These are phyloP conservation scores for Tylopilus subfusipes DNA, from an alignment of 768 basidiomycete genomes.

Conservation along the genomic window DNA sequence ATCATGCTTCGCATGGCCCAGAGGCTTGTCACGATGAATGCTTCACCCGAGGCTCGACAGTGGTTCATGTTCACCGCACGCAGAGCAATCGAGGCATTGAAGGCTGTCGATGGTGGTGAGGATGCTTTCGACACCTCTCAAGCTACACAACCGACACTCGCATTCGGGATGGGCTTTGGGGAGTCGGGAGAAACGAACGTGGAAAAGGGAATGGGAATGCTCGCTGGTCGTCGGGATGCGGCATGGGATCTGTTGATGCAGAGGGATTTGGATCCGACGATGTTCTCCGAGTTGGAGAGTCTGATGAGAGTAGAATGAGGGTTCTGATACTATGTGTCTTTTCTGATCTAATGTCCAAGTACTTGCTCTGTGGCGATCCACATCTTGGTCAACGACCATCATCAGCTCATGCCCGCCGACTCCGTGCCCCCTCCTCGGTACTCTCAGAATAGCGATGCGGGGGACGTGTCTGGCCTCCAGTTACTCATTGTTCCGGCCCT, in stretches of 20 bases:
- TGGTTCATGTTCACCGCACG: constrained; percentile 55
- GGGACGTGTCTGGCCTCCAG: constrained; percentile 45
- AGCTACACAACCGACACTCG: constrained; percentile 53
- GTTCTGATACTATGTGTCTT: not conserved
- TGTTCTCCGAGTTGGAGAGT: constrained; percentile 80
- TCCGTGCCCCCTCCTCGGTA: constrained; percentile 56
- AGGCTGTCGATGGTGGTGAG: constrained; percentile 70
- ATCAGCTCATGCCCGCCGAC: constrained; percentile 35
- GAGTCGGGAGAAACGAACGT: constrained; percentile 62
- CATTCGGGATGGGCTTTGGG: constrained; percentile 85
- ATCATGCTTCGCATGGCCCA: constrained; percentile 72
- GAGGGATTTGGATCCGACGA: constrained; percentile 66
- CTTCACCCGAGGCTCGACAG: constrained; percentile 48
- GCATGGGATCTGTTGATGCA: constrained; percentile 71
- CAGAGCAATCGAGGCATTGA: constrained; percentile 73
- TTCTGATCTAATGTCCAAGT: constrained; percentile 6
- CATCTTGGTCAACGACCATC: constrained; percentile 4
- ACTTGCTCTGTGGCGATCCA: constrained; percentile 13
- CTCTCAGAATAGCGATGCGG: constrained; percentile 43
- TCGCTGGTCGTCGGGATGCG: constrained; percentile 68
- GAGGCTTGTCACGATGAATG: constrained; percentile 49
- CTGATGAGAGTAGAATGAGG: constrained; percentile 61
- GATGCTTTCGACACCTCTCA: constrained; percentile 72
- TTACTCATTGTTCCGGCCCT: constrained; percentile 71
- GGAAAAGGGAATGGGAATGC: constrained; percentile 72